Evolutionary conservation across 2,329 filamentous ascomycete genomes (phyloP).

Genomic region (Xylaria arbuscula): DNA sequence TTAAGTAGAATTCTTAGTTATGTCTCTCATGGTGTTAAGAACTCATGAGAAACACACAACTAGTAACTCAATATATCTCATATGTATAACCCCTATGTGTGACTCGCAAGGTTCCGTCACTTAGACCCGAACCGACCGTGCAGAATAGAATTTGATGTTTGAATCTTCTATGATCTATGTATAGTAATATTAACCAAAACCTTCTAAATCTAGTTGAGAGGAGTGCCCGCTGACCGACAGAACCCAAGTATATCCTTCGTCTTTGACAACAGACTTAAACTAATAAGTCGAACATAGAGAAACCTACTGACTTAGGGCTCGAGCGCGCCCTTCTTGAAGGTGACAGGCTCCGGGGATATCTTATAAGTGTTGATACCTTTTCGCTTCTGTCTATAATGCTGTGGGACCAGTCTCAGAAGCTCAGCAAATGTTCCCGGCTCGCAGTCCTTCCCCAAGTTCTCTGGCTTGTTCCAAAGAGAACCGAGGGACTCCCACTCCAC

Average conservation of each 20-base stretch:
- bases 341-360: neutral
- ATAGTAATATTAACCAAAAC: neutral
- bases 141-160: neutral
- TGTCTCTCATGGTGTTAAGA: too few relatives aligned
- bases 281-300: neutral
- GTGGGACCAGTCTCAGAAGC: constrained; percentile 32
- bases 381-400: constrained; percentile 36
- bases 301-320: neutral
- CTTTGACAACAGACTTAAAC: neutral
- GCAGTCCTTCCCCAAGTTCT: constrained; percentile 35
- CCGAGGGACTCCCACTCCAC: constrained; percentile 31
- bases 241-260: neutral
- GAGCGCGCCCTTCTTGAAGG: constrained; percentile 24
- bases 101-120: too few relatives aligned
- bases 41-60: too few relatives aligned
- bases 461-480: constrained; percentile 35
- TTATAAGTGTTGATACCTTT: neutral
- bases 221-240: neutral
- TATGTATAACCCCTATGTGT: too few relatives aligned
- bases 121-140: neutral
- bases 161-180: neutral
- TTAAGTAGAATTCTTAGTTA: too few relatives aligned
- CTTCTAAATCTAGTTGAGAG: neutral
- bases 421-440: constrained; percentile 40
- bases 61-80: too few relatives aligned